Evolutionary conservation across 495 filamentous ascomycete genomes (phyloP).

Genomic region (Pyronema omphalodes): DNA sequence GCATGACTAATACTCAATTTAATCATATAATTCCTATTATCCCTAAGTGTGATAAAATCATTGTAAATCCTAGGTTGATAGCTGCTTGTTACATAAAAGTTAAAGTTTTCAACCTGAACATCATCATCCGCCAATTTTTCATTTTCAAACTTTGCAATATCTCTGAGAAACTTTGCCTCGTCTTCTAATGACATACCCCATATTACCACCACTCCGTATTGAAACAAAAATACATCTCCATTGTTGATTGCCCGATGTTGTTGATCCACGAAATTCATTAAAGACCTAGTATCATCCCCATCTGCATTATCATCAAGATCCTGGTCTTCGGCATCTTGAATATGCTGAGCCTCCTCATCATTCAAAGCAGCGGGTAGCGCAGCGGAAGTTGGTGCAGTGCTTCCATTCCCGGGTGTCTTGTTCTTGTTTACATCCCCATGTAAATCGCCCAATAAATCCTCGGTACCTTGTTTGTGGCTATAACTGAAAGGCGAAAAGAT

Average conservation of each 20-base stretch:
- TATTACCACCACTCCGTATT: conserved; percentile 99
- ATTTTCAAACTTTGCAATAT: conserved; percentile 84
- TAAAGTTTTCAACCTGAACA: conserved; percentile 90
- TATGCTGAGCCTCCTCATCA: conserved; percentile 3
- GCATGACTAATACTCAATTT: conserved; percentile 95
- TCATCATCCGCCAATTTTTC: conserved; percentile 78
- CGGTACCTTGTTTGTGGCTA: conserved; percentile 10
- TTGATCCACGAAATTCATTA: conserved; percentile 20
- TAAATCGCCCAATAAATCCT: conserved; percentile 29
- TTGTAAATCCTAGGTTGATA: conserved; percentile 98
- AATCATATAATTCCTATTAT: conserved; percentile 91
- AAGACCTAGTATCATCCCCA: conserved; percentile 19
- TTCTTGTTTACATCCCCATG: conserved; percentile 23
- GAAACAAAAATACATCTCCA: conserved; percentile 86
- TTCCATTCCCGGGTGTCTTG: conserved; percentile 4
- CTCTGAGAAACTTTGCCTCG: conserved; percentile 74
- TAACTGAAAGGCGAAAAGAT: conserved; percentile 89
- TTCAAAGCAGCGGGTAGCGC: conserved; percentile 13
- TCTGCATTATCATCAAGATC: conserved; percentile 9
- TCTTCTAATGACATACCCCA: conserved; percentile 86
- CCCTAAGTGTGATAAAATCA: conserved; percentile 85
- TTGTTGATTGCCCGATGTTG: conserved; percentile 45
- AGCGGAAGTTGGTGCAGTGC: conserved; percentile 13
- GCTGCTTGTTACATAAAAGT: conserved; percentile 94
- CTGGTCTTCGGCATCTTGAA: conserved; percentile 12